Evolutionary conservation across 805 yeast genomes (phyloP), one percentile per base, ranked within the genome.

Genomic region (Yamadazyma nakazawae): DNA sequence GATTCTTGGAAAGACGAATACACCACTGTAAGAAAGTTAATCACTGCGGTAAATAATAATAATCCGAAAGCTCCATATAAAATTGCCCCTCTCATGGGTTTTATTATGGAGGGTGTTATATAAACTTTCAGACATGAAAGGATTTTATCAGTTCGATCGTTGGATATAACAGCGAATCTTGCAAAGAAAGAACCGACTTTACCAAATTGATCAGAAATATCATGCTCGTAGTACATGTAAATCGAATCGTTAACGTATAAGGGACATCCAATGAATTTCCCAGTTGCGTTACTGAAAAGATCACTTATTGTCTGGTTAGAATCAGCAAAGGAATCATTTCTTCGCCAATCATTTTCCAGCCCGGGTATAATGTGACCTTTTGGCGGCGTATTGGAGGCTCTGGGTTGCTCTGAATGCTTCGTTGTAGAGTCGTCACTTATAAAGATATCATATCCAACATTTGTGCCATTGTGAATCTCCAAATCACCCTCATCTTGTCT

Each of bases 1-100:
- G 86, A 64, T 63, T 81, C 88, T 64, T 77, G 82, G 57, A 74
- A 78, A 0, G 86, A 82, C 34, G 85, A 70, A 45, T 56, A 62
- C n/a, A 66, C 76, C 42, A 74, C 63, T 7, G 72, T 64, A 48
- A 75, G 58, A 32, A 67, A 50, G 32, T 79, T 69, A 21, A 77
- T 51, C 2, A 66, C 47, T n/a, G 69, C 67, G 5, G 83, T 60
- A 3, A 66, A 63, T 1, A 75, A 56, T 7, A 78, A 60, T 16
- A 74, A 63, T 13, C 62, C 61, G 1, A 68, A 55, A 5, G 79
- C 63, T 6, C 75, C 74, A 5, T 59, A 55, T 21, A 72, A 58
- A 5, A 79, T 61, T n/a, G 68, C 53, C 8, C 51, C 43, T 4
- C 69, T 61, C 14, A 78, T 61, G 7, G 61, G 28, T 3, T 51